A percentile compares a stretch with the other conserved stretches of the same genome.
Evolutionary conservation across 441 rosid genomes (phyloP).

Genomic region (Croton laevigatus): DNA sequence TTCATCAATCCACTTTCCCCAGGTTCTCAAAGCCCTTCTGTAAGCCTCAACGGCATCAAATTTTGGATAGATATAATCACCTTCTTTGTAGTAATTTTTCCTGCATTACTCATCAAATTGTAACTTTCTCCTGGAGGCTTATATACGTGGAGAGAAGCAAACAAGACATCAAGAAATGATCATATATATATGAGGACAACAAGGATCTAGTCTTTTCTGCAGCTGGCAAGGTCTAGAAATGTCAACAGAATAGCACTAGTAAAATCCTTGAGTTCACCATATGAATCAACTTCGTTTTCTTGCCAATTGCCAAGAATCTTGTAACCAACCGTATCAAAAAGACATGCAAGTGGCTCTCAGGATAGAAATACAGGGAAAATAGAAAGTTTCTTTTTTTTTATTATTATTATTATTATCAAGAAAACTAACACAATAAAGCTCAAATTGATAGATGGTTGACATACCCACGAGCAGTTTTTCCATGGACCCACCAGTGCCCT

Average conservation of each 20-base stretch:
- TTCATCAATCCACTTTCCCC: constrained; percentile 78
- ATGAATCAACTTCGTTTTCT: neutral
- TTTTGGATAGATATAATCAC: constrained; percentile 71
- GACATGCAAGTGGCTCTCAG: neutral
- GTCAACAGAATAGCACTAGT: neutral
- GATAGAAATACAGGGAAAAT: constrained; percentile 1
- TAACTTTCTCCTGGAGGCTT: constrained; percentile 18
- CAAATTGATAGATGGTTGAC: constrained; percentile 14
- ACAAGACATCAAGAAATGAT: neutral
- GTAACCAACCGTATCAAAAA: neutral
- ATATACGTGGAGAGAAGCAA: neutral
- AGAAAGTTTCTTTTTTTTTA: neutral
- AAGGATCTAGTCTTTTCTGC: neutral
- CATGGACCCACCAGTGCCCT: constrained; percentile 98
- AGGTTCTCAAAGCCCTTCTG: constrained; percentile 71
- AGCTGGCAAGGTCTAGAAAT: neutral
- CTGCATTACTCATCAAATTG: constrained; percentile 40
- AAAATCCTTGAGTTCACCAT: neutral
- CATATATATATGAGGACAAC: neutral
- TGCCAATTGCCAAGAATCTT: neutral
- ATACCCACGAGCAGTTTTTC: constrained; percentile 91
- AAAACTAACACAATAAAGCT: constrained; percentile 8
- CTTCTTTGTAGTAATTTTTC: constrained; percentile 89
- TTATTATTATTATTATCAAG: no score
- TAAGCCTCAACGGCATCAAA: constrained; percentile 87